Evolutionary conservation across 179 eudicot genomes (phyloP).

Genomic region (Amaranthus tricolor): DNA sequence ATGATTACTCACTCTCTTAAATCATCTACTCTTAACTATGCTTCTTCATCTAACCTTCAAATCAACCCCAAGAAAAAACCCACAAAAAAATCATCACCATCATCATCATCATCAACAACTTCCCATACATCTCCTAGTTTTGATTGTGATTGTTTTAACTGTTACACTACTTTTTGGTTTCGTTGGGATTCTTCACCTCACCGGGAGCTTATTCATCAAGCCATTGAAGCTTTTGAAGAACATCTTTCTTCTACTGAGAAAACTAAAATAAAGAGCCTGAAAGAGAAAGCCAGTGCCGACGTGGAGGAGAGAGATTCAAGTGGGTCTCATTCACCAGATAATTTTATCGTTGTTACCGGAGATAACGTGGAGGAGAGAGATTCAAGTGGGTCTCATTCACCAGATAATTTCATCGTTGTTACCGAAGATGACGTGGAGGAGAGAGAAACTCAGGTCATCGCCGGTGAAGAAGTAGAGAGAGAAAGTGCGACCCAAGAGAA

Average conservation of each 20-base stretch:
- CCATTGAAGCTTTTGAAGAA: conserved; percentile 73
- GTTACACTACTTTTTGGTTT: conserved; percentile 64
- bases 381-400: background rate
- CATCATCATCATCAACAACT: background rate
- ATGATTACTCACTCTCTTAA: conserved; percentile 56
- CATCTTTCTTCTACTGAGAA: conserved; percentile 36
- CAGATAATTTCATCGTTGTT: background rate
- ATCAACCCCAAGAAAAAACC: conserved; percentile 12
- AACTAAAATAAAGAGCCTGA: background rate
- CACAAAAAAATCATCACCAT: conserved; percentile 24
- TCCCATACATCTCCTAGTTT: conserved; percentile 44
- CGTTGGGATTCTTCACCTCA: conserved; percentile 67
- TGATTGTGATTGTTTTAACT: conserved; percentile 63
- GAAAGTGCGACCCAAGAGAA: conserved; percentile 13
- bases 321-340: background rate
- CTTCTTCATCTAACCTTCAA: conserved; percentile 13
- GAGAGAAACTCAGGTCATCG: conserved; percentile 4
- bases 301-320: conserved; percentile 9
- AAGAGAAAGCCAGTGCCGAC: conserved; percentile 2
- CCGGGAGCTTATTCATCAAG: conserved; percentile 66
- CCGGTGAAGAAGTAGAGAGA: conserved; percentile 11
- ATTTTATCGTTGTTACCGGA: no score
- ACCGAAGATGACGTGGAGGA: conserved; percentile 7
- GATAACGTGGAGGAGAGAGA: conserved; percentile 14
- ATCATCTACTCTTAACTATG: conserved; percentile 3